Evolutionary conservation across 306 rosid species (phyloP).

Genomic region (Vicia villosa): DNA sequence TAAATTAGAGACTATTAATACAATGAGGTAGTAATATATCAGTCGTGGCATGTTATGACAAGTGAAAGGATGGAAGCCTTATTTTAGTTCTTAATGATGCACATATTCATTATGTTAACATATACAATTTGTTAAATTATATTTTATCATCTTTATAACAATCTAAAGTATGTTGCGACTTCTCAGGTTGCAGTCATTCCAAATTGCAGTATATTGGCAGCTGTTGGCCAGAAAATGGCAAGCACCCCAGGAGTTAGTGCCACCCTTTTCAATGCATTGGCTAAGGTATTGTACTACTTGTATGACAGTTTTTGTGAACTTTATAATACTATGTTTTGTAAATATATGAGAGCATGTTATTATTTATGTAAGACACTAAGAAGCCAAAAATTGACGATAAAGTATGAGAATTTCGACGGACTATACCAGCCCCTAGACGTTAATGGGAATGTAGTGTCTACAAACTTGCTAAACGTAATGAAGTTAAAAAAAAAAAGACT

Average conservation of each 20-base stretch:
- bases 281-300: slow-evolving; percentile 65
- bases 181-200: slow-evolving; percentile 82
- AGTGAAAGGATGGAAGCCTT: neutral
- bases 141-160: slow-evolving; percentile 16
- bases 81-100: slow-evolving; percentile 18
- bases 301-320: slow-evolving; percentile 18
- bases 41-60: neutral
- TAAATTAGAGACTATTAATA: neutral
- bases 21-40: neutral
- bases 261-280: slow-evolving; percentile 92
- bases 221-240: slow-evolving; percentile 99
- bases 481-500: no score
- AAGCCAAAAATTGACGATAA: neutral
- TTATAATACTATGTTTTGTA: neutral
- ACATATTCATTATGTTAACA: slow-evolving; percentile 8
- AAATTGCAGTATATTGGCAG: slow-evolving; percentile 95
- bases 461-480: no score
- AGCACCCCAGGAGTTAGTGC: slow-evolving; percentile 99
- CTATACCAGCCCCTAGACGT: no score
- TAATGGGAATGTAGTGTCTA: no score
- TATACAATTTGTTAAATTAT: neutral
- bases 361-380: neutral
- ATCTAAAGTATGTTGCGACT: slow-evolving; percentile 21
- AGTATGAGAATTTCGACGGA: no score
- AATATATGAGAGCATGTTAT: neutral